Evolutionary conservation across 148 eudicot species (phyloP).

Genomic region (Simmondsia chinensis): DNA sequence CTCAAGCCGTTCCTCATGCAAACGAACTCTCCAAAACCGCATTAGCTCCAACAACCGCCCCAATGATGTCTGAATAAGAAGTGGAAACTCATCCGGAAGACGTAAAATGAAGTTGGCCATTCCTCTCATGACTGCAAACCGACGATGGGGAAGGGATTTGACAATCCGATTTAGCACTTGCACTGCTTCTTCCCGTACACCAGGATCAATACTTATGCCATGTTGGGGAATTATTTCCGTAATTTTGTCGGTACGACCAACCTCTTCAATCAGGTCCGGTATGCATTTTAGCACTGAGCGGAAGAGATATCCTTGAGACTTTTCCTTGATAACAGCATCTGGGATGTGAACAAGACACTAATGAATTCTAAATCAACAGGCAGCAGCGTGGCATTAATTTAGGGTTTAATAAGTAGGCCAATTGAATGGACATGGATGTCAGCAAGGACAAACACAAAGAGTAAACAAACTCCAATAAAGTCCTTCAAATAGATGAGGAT

Average conservation of each 20-base stretch:
- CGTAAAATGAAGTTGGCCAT: constrained; percentile 91
- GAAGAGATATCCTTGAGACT: constrained; percentile 92
- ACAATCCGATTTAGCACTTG: constrained; percentile 95
- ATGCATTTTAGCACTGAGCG: constrained; percentile 97
- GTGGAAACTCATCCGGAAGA: constrained; percentile 97
- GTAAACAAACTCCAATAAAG: too few relatives aligned
- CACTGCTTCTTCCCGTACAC: constrained; percentile 98
- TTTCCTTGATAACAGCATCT: constrained; percentile 93
- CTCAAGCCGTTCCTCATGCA: constrained; percentile 66
- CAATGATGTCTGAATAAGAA: constrained; percentile 93
- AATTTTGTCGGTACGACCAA: constrained; percentile 94
- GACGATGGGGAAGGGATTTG: constrained; percentile 89
- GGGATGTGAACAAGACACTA: constrained; percentile 12
- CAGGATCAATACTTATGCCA: constrained; percentile 98
- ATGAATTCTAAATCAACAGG: neutral
- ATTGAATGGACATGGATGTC: too few relatives aligned
- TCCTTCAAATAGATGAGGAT: too few relatives aligned
- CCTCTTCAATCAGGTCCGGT: constrained; percentile 96
- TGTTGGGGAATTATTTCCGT: constrained; percentile 98
- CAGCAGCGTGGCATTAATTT: too few relatives aligned
- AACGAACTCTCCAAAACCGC: constrained; percentile 95
- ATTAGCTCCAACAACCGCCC: constrained; percentile 86
- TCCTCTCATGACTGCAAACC: constrained; percentile 98
- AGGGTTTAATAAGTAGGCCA: too few relatives aligned
- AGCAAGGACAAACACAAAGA: too few relatives aligned